Base-by-base conservation (phyloP, 306 rosid genomes). In the Acmispon strigosus region DNA sequence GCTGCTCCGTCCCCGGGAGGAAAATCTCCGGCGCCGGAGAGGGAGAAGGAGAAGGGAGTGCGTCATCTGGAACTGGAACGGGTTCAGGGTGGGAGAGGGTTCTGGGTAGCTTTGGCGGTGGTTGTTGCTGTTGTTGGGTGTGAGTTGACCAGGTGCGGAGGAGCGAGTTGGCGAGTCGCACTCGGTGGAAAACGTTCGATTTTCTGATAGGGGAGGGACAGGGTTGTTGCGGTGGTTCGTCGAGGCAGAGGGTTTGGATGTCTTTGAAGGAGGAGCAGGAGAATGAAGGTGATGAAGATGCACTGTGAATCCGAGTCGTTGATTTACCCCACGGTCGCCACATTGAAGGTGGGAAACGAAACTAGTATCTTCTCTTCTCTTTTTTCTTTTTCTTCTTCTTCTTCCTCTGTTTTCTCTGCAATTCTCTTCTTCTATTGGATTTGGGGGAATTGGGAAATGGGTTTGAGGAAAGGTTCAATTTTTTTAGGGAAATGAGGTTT, bases 251-350 rank as follows among this genome's bases (percentile, higher is more conserved):
- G 57, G 70, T 22, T 58, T 86, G 88, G 11, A 94, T 76, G 87
- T 87, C 98, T 75, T 94, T 94, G 82, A 94, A 90, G 39, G 98
- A 90, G 22, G 98, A 88, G 43, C 90, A 90, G 10, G 90, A 83
- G 86, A 90, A 94, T 14, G 81, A 62, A 13, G 37, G 50, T 0
- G 94, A 71, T 13, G 84, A 16, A 15, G 85, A 55, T 66, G 75
- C 44, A 76, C 64, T 62, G 74, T 86, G 88, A 73, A 90, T 80
- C 78, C 84, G 84, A 57, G 80, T 77, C 67, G 96, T 78, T 69
- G 96, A 88, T 84, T 87, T 93, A 18, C 85, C 59, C 97, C 90
- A 81, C 83, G 92, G 80, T 84, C 92, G 89, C 96, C 96, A 94
- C 98, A 94, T 94, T 83, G 92, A 74, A 83, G 81, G 82, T 60